phyloP scores from a whole-genome alignment of 176 grass and related monocot genomes.

The Juncus effusus region DNA sequence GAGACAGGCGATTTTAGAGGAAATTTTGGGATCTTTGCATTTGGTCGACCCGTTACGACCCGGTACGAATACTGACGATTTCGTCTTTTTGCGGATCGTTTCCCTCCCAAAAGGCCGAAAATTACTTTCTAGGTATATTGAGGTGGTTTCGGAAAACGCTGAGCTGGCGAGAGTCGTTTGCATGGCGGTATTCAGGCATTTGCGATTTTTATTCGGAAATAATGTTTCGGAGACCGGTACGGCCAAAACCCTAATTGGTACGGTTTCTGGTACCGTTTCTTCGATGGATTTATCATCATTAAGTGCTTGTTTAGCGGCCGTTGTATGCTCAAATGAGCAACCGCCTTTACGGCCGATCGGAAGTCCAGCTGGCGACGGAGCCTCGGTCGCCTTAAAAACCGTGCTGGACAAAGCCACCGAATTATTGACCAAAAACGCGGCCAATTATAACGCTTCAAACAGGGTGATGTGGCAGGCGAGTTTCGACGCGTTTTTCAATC shows the following conservation, averaged over 20 bases:
- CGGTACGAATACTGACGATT: conserved; percentile 51
- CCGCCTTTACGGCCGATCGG: conserved; percentile 72
- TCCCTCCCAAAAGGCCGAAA: conserved; percentile 77
- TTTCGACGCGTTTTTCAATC: conserved; percentile 65
- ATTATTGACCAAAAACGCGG: conserved; percentile 39
- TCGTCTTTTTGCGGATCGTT: conserved; percentile 70
- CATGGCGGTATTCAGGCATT: conserved; percentile 76
- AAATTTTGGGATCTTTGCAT: conserved; percentile 63
- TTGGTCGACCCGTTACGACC: conserved; percentile 65
- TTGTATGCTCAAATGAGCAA: conserved; percentile 69
- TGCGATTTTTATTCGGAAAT: conserved; percentile 59
- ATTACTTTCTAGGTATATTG: conserved; percentile 53
- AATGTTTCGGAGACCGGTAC: conserved; percentile 41
- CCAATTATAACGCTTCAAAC: conserved; percentile 39
- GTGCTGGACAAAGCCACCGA: conserved; percentile 58
- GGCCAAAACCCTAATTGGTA: conserved; percentile 42
- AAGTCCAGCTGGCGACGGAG: conserved; percentile 55
- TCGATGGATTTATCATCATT: conserved; percentile 62
- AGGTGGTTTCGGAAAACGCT: conserved; percentile 33
- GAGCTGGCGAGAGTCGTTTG: conserved; percentile 55
- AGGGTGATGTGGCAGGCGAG: conserved; percentile 72
- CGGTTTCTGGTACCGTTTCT: conserved; percentile 33
- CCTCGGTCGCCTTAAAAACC: conserved; percentile 63
- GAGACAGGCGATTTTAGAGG: conserved; percentile 58
- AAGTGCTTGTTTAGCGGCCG: conserved; percentile 81